Conservation (phyloP, 208 protist genomes). For the Crithidia sp. region DNA sequence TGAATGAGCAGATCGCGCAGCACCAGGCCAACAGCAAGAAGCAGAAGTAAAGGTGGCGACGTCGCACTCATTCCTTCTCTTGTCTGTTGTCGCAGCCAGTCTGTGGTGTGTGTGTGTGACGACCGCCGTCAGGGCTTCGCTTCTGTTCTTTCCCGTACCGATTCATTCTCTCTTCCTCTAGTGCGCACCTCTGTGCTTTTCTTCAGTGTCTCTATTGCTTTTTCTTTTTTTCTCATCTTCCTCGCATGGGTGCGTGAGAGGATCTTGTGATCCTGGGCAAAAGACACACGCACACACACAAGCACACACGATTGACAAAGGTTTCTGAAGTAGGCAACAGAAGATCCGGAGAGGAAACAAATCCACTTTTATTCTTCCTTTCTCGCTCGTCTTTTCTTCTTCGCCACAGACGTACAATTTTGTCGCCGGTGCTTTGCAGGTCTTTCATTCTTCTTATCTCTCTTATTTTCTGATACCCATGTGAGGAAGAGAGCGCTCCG, state of each 20-base stretch:
- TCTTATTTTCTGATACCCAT: not conserved
- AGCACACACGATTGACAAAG: not conserved
- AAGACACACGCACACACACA: not conserved
- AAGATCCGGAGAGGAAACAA: too few relatives aligned
- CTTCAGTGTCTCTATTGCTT: too few relatives aligned
- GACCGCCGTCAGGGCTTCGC: too few relatives aligned
- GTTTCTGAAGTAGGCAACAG: too few relatives aligned
- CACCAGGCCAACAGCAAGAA: constrained; percentile 26
- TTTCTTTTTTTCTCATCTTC: constrained; percentile 9
- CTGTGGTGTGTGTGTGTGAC: too few relatives aligned
- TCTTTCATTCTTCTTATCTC: constrained; percentile 15
- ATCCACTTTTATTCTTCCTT: constrained; percentile 5
- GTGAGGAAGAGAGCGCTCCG: too few relatives aligned
- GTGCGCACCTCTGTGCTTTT: too few relatives aligned
- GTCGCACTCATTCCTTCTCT: too few relatives aligned
- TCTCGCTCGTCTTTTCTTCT: constrained; percentile 6
- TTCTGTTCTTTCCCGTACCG: too few relatives aligned
- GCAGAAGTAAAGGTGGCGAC: constrained; percentile 14
- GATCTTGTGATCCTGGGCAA: not conserved
- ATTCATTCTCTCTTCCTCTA: too few relatives aligned
- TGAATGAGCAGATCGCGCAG: constrained; percentile 34
- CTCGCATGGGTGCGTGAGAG: not conserved
- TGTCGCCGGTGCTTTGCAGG: not conserved
- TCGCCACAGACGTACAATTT: constrained; percentile 15
- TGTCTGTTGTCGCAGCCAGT: too few relatives aligned